Evolutionary conservation across 257 asterid genomes (phyloP), one percentile per base, ranked within the genome.

Genomic region (Solanum pimpinellifolium): DNA sequence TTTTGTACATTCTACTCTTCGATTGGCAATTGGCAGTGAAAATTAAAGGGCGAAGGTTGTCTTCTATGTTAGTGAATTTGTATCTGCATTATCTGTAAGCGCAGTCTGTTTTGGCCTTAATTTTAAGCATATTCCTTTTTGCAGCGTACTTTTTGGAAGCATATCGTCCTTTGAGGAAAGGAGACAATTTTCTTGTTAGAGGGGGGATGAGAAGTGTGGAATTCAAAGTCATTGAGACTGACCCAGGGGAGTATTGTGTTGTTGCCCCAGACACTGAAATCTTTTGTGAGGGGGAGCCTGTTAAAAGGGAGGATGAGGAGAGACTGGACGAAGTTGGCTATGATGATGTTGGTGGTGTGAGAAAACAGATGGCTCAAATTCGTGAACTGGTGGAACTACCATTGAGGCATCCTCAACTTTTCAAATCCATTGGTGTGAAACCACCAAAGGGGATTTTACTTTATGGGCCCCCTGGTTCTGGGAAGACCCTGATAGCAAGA

Each of bases 161-260:
- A 81, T 93, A 93, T 89, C 96, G 96, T 59, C 96, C 96, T 11
- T 81, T 93, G 83, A 92, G 93, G 90, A 92, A 89, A 90, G 93
- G 92, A 25, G 96, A 93, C 78, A 92, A 92, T 88, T 93, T 93
- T 82, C 95, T 93, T 65, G 95, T 93, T 80, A 89, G 96, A 86
- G 96, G 96, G 27, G 96, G 96, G 62, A 93, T 93, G 96, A 90
- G 96, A 88, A 93, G 95, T 72, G 95, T 93, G 69, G 96, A 93
- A 84, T 93, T 92, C 81, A 93, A 92, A 87, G 92, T 93, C 37
- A 83, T 93, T 65, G 96, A 93, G 90, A 92, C 95, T 84, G 95
- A 93, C 52, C 96, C 96, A 7, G 93, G 94, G 68, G 96, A 93
- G 68, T 93, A 93, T 76, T 93, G 96, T 89, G 96, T 93, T 87